Conservation (phyloP, 306 rosid genomes). For the Cucurbita argyrosperma region DNA sequence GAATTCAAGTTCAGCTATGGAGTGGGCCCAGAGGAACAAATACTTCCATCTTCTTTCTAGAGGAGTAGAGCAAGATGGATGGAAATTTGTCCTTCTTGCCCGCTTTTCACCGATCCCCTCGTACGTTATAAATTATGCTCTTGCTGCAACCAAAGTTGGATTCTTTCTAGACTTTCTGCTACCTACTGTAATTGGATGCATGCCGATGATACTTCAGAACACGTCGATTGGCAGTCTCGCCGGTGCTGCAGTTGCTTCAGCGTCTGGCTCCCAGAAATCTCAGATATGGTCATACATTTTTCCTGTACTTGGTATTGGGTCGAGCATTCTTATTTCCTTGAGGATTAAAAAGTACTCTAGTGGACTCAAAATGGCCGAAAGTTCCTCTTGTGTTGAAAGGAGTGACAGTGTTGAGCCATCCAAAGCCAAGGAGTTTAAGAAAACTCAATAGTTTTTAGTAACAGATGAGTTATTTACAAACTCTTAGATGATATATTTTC, state of each 20-base stretch:
- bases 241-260: constrained; percentile 72
- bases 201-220: constrained; percentile 94
- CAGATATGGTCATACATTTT: constrained; percentile 62
- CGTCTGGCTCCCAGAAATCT: constrained; percentile 50
- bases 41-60: constrained; percentile 56
- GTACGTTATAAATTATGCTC: constrained; percentile 72
- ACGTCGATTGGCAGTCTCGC: constrained; percentile 92
- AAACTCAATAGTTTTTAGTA: not conserved
- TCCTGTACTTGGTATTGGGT: constrained; percentile 55
- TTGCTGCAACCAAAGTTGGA: constrained; percentile 76
- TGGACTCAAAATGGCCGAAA: constrained; percentile 10
- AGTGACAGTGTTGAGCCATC: not conserved
- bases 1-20: constrained; percentile 70
- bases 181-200: constrained; percentile 68
- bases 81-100: constrained; percentile 94
- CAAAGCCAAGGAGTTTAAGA: not conserved
- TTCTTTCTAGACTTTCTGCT: constrained; percentile 73
- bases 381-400: not conserved
- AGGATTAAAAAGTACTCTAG: constrained; percentile 72
- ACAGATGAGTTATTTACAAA: not conserved
- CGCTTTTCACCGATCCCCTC: constrained; percentile 95
- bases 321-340: constrained; percentile 70
- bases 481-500: not conserved
- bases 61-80: constrained; percentile 93
- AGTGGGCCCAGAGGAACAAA: constrained; percentile 63